These are phyloP conservation scores for Fagus crenata DNA, from an alignment of 306 rosid species.

Conservation along the genomic window DNA sequence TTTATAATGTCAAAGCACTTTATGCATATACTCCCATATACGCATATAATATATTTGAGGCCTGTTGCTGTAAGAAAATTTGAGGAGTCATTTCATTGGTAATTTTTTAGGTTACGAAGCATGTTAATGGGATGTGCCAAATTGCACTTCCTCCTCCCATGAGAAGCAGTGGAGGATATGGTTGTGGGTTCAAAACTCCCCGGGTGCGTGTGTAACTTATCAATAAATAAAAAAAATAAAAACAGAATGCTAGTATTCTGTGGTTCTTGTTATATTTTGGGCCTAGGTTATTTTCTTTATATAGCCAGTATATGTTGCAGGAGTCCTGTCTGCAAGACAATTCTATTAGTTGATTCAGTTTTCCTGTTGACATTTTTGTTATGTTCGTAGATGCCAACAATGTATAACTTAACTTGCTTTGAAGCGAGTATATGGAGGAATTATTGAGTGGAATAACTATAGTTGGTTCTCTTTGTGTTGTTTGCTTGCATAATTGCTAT, in stretches of 20 bases:
- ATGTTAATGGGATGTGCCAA: not conserved
- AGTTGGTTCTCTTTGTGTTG: conserved; percentile 2
- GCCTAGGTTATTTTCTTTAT: not conserved
- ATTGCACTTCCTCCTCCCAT: no score
- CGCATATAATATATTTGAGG: not conserved
- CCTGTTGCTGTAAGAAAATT: not conserved
- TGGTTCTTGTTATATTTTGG: not conserved
- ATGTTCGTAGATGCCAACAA: not conserved
- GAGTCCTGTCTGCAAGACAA: not conserved
- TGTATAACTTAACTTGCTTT: not conserved
- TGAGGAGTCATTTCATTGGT: no score
- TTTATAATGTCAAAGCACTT: no score
- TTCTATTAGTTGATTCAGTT: not conserved
- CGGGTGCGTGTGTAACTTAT: no score
- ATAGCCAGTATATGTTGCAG: not conserved
- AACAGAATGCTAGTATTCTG: not conserved
- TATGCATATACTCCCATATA: no score
- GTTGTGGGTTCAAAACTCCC: no score
- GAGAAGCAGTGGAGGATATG: no score
- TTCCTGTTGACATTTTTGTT: not conserved
- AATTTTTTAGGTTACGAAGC: not conserved
- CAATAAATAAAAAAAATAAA: no score
- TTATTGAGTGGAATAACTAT: not conserved
- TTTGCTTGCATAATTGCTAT: not conserved
- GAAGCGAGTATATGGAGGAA: not conserved